A percentile compares a stretch with the other conserved stretches of the same genome.
These are phyloP conservation scores for Psilocybe sp. DNA, from an alignment of 768 basidiomycete species.

Conservation along the genomic window DNA sequence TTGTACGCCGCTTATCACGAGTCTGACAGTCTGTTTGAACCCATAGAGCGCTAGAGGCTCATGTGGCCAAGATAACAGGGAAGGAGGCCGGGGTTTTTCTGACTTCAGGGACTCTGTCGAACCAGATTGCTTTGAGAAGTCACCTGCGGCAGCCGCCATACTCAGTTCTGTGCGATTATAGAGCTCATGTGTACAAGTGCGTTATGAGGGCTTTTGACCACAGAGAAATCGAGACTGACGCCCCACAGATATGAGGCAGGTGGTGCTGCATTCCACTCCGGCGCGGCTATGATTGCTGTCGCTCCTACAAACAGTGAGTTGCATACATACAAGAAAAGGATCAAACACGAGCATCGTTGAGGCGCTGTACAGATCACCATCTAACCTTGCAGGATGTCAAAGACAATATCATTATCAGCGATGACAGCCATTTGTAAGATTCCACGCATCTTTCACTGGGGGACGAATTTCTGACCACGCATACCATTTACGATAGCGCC, in stretches of 20 bases:
- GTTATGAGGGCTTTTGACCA: constrained; percentile 6
- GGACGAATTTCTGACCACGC: background rate
- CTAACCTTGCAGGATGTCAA: constrained; percentile 77
- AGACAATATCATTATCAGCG: constrained; percentile 56
- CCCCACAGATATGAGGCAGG: constrained; percentile 76
- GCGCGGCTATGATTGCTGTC: constrained; percentile 64
- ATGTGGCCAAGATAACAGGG: constrained; percentile 73
- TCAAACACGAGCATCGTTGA: background rate
- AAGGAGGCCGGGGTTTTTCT: constrained; percentile 92
- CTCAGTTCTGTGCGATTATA: constrained; percentile 80
- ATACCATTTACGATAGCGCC: constrained; percentile 40
- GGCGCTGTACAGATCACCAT: constrained; percentile 55
- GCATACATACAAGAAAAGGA: background rate
- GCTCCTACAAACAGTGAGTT: constrained; percentile 58
- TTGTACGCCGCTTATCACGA: too few relatives aligned
- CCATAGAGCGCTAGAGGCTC: constrained; percentile 56
- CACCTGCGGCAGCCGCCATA: constrained; percentile 91
- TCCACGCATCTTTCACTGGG: constrained; percentile 8
- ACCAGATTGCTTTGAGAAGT: constrained; percentile 82
- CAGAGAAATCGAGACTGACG: background rate
- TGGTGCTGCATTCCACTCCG: constrained; percentile 82
- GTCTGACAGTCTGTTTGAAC: background rate
- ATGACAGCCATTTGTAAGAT: constrained; percentile 64
- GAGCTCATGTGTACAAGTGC: constrained; percentile 78
- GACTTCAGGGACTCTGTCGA: constrained; percentile 86